A percentile compares a stretch with the other conserved stretches of the same genome.
Evolutionary conservation across 2,329 filamentous ascomycete species (phyloP).

Genomic region (Botryotinia globosa): DNA sequence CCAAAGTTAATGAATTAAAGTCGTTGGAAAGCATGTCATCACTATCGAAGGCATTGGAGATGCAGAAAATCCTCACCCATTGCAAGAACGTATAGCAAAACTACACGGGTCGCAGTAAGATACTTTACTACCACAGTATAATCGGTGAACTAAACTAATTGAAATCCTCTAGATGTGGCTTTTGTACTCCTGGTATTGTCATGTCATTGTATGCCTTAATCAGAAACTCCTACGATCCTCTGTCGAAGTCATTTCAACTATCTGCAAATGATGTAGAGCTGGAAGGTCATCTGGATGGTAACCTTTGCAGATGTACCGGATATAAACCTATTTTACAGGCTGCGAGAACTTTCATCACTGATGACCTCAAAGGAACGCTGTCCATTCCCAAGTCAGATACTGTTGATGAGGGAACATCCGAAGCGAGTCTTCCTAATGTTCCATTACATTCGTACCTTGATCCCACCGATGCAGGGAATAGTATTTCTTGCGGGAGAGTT

Average conservation of each 20-base stretch:
- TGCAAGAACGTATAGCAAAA: constrained; percentile 86
- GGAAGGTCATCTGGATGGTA: constrained; percentile 85
- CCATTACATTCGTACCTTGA: constrained; percentile 29
- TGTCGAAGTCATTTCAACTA: constrained; percentile 28
- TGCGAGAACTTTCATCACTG: constrained; percentile 75
- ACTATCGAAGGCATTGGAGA: constrained; percentile 93
- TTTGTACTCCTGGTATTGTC: constrained; percentile 94
- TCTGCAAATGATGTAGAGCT: constrained; percentile 75
- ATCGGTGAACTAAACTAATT: background rate
- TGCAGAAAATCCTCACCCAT: constrained; percentile 77
- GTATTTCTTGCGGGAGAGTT: constrained; percentile 32
- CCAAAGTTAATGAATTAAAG: constrained; percentile 32
- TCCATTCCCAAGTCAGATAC: constrained; percentile 62
- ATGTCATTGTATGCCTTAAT: constrained; percentile 94
- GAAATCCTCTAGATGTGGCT: constrained; percentile 42
- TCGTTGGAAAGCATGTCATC: constrained; percentile 96
- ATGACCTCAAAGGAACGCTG: constrained; percentile 43
- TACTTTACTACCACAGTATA: background rate
- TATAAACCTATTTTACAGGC: constrained; percentile 93
- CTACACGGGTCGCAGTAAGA: constrained; percentile 83
- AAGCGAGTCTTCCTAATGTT: constrained; percentile 21
- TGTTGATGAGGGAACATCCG: constrained; percentile 43
- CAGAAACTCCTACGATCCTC: constrained; percentile 72
- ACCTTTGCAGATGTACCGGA: constrained; percentile 89
- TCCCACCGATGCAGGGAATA: constrained; percentile 15